Evolutionary conservation across 2,329 filamentous ascomycete species (phyloP).

Genomic region (Phaeosphaeria sp.): DNA sequence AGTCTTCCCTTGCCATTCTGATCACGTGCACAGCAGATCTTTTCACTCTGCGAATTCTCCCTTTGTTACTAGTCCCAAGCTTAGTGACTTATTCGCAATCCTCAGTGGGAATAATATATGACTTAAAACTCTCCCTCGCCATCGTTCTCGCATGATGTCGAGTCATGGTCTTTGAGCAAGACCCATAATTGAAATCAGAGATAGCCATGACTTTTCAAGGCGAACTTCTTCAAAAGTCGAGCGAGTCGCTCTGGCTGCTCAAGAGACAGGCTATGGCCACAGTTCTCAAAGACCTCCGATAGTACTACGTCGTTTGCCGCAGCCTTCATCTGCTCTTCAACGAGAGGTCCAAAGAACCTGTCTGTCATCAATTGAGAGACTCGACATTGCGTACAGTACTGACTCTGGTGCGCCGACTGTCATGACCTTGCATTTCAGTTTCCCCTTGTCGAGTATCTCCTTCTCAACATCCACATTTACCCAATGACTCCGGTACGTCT

Average conservation of each 20-base stretch:
- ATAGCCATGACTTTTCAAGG: background rate
- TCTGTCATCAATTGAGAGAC: background rate
- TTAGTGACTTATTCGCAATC: too few relatives aligned
- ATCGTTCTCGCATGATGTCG: too few relatives aligned
- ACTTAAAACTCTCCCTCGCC: too few relatives aligned
- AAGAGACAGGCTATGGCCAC: constrained; percentile 25
- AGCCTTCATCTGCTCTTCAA: constrained; percentile 33
- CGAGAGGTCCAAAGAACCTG: constrained; percentile 26
- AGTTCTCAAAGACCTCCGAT: constrained; percentile 29
- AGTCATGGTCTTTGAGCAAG: too few relatives aligned
- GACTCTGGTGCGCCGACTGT: constrained; percentile 29
- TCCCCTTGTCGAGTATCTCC: constrained; percentile 22
- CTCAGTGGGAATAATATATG: too few relatives aligned
- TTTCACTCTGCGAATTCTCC: too few relatives aligned
- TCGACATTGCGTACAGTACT: background rate
- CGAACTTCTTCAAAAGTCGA: constrained; percentile 19
- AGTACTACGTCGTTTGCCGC: constrained; percentile 38
- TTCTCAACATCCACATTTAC: constrained; percentile 28
- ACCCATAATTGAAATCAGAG: too few relatives aligned
- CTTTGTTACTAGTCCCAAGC: too few relatives aligned
- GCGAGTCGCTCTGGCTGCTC: constrained; percentile 26
- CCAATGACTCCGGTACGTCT: constrained; percentile 30
- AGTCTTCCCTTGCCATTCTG: too few relatives aligned
- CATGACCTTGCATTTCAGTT: constrained; percentile 26
- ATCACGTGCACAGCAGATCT: too few relatives aligned